These are phyloP conservation scores for Hemerocallis citrina DNA, from an alignment of 106 monocot genomes.

Conservation along the genomic window DNA sequence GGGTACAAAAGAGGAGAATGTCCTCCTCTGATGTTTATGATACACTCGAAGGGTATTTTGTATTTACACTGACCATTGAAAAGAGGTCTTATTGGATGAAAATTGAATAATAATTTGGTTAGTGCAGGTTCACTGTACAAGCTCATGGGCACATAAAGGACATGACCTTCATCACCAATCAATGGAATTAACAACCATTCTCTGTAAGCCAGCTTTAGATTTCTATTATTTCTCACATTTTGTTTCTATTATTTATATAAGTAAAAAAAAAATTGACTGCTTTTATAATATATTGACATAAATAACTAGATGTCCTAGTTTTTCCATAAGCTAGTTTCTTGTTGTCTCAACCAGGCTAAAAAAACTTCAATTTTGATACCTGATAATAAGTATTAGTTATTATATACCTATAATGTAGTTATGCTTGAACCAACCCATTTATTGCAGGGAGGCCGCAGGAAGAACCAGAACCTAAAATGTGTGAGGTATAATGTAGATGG, in stretches of 20 bases:
- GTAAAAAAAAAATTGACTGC: too few species aligned
- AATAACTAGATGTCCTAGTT: too few species aligned
- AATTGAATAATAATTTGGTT: conserved; percentile 5
- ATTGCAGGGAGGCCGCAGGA: conserved; percentile 78
- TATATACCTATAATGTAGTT: not conserved
- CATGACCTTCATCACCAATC: conserved; percentile 70
- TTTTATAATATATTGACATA: too few species aligned
- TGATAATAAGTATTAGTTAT: not conserved
- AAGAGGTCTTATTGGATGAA: not conserved
- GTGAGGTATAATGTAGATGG: conserved; percentile 81
- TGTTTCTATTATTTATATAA: too few species aligned
- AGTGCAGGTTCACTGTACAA: conserved; percentile 78
- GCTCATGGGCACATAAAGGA: conserved; percentile 82
- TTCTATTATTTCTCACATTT: too few species aligned
- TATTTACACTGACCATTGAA: not conserved
- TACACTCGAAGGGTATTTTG: conserved; percentile 65
- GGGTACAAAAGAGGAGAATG: conserved; percentile 86
- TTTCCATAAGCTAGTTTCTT: too few species aligned
- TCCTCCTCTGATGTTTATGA: conserved; percentile 81
- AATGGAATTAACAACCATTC: conserved; percentile 88
- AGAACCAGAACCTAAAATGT: conserved; percentile 89
- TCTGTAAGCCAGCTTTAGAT: too few species aligned
- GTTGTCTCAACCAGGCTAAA: not conserved
- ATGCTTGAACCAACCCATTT: conserved; percentile 3
- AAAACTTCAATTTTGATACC: not conserved